Base-by-base conservation (phyloP, 352 stramenopile species). In the Globisporangium paroecandrum region DNA sequence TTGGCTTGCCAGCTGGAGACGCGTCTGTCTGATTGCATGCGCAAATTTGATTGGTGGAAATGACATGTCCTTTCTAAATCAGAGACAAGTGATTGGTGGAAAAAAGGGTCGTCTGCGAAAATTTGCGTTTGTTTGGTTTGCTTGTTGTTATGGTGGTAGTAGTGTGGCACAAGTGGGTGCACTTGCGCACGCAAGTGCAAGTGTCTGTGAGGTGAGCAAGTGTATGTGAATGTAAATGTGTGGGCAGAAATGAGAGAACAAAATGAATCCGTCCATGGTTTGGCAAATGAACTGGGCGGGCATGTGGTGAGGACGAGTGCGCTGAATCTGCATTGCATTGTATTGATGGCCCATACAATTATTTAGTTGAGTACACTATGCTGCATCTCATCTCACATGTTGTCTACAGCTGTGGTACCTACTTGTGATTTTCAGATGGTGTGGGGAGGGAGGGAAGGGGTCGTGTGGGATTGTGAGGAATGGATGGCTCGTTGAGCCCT, bases 21-120 rank as follows among this genome's bases (percentile, higher is more conserved):
- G 8, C 34, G 36, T 43, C 36, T 43, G 36, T 43, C 36, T 47
- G 41, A 47, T 47, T 10, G 43, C 43, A 49, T 49, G 43, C 43
- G 18, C 43, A 10, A 1, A 0, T 5, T 0, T 22, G 18, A 49
- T 47, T 47, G 41, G 41, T 47, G 41, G 4, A 47, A 47, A 47
- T 47, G 18, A 0, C 2, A n/a, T 49, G 18, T 9, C 6, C 43
- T 22, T 49, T 22, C 43, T 22, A 22, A 49, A 49, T 49, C 18
- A 49, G 43, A 49, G 43, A 49, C 43, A 49, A 49, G 9, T 58
- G 53, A 38, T 38, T 58, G 53, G 53, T 36, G 12, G 9, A 58
- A 58, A 58, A 58, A 54, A 54, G 20, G 13, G 20, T 25, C n/a
- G 24, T 54, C 46, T 25, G n/a, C 46, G 20, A 54, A 54, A 54